These are phyloP conservation scores for Apiotrichum gracile DNA, from an alignment of 1,284 basidiomycete genomes.

Conservation along the genomic window DNA sequence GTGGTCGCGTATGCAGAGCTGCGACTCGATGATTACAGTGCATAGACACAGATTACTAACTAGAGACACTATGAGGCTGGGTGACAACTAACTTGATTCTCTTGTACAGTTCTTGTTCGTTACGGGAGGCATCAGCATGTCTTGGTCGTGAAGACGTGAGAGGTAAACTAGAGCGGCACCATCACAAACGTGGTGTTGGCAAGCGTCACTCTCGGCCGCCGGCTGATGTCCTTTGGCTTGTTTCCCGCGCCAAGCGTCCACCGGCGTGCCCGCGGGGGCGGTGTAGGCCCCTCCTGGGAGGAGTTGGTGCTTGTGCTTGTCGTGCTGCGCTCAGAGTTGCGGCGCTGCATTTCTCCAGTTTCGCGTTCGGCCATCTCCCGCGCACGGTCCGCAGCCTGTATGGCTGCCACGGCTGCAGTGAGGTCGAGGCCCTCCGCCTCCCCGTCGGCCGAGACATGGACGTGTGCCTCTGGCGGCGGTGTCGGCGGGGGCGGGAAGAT, in stretches of 20 bases:
- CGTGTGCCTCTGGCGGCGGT: background rate
- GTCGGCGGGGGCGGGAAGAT: constrained; percentile 1
- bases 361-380: background rate
- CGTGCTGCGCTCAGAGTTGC: background rate
- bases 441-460: background rate
- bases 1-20: too few species aligned
- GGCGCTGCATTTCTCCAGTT: background rate
- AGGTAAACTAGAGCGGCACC: background rate
- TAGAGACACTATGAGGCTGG: too few species aligned
- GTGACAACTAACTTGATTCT: too few species aligned
- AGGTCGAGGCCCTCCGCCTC: background rate
- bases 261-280: background rate
- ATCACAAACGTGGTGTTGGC: background rate
- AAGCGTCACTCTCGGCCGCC: background rate
- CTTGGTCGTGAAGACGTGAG: too few species aligned
- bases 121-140: background rate
- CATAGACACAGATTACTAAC: too few species aligned
- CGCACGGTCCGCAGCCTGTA: background rate
- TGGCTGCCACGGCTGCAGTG: background rate
- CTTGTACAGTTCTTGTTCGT: too few species aligned
- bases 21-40: too few species aligned
- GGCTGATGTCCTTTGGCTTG: background rate
- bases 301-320: background rate
- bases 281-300: too few species aligned
- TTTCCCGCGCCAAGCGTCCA: background rate